These are phyloP conservation scores for Fusarium veterinarium DNA, from an alignment of 2,329 filamentous ascomycete species.

Conservation along the genomic window DNA sequence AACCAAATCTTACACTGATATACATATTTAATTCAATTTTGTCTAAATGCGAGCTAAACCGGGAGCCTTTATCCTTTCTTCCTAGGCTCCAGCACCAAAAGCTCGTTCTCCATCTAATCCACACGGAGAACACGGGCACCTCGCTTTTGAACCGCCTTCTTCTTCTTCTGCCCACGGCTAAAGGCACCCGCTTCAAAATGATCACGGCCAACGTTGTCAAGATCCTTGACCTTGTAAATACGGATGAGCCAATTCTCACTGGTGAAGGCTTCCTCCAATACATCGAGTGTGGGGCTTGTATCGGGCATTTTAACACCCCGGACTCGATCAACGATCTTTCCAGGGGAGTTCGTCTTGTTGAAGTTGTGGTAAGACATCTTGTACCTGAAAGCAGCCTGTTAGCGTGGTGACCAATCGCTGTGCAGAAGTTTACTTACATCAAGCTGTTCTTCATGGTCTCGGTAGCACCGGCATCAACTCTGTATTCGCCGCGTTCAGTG, in stretches of 20 bases:
- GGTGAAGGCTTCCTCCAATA: conserved; percentile 95
- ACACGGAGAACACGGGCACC: conserved; percentile 78
- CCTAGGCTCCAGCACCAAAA: conserved; percentile 12
- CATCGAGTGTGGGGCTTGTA: conserved; percentile 85
- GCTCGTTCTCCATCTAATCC: conserved; percentile 63
- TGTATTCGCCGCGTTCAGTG: conserved; percentile 92
- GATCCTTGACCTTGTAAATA: conserved; percentile 99
- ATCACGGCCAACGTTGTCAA: conserved; percentile 94
- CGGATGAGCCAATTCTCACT: conserved; percentile 99
- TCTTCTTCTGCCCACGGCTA: conserved; percentile 85
- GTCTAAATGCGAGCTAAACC: conserved; percentile 46
- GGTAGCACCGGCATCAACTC: conserved; percentile 91
- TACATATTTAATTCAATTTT: conserved; percentile 53
- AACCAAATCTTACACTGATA: conserved; percentile 51
- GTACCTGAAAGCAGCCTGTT: conserved; percentile 73
- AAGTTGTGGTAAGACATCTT: conserved; percentile 99
- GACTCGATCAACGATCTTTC: conserved; percentile 91
- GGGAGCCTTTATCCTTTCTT: conserved; percentile 37
- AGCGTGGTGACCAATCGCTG: conserved; percentile 6
- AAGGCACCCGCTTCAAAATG: conserved; percentile 77
- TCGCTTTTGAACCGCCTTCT: conserved; percentile 78
- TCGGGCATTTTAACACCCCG: conserved; percentile 84
- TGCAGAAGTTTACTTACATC: conserved; percentile 75
- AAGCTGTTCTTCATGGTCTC: conserved; percentile 99
- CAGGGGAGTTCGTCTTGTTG: conserved; percentile 87